phyloP scores from a whole-genome alignment of 176 grass and related monocot genomes.

The Typha latifolia region DNA sequence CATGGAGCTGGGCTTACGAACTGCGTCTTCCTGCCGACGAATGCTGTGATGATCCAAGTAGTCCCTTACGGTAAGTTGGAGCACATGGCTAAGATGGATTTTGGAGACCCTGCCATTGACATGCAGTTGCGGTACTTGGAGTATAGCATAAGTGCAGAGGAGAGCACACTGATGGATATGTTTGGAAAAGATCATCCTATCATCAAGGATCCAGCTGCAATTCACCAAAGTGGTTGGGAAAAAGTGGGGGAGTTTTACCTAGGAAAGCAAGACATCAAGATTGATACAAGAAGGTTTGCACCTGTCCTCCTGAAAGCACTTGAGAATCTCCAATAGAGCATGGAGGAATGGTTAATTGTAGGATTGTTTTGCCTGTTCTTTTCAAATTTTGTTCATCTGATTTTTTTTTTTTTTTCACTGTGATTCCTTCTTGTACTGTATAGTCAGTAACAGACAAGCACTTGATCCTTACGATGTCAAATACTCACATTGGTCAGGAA shows the following conservation, averaged over 20 bases:
- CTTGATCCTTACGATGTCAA: too few species aligned
- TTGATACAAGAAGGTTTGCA: slow-evolving; percentile 57
- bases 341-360: too few species aligned
- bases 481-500: too few species aligned
- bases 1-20: slow-evolving; percentile 78
- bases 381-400: too few species aligned
- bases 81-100: slow-evolving; percentile 29
- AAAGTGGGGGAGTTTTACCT: slow-evolving; percentile 47
- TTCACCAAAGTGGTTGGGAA: slow-evolving; percentile 51
- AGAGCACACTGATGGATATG: slow-evolving; percentile 55
- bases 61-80: slow-evolving; percentile 73
- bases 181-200: slow-evolving; percentile 46
- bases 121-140: slow-evolving; percentile 49
- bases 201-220: slow-evolving; percentile 42
- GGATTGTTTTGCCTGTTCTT: too few species aligned
- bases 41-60: slow-evolving; percentile 59
- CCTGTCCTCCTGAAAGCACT: slow-evolving; percentile 33
- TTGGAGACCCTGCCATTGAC: slow-evolving; percentile 28
- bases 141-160: slow-evolving; percentile 50
- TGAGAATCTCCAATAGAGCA: slow-evolving; percentile 22
- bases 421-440: too few species aligned
- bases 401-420: too few species aligned
- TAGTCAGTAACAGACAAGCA: too few species aligned
- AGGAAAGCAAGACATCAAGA: slow-evolving; percentile 56
- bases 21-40: slow-evolving; percentile 54